Evolutionary conservation across 106 monocot genomes (phyloP), one percentile per base, ranked within the genome.

Genomic region (Posidonia australis): DNA sequence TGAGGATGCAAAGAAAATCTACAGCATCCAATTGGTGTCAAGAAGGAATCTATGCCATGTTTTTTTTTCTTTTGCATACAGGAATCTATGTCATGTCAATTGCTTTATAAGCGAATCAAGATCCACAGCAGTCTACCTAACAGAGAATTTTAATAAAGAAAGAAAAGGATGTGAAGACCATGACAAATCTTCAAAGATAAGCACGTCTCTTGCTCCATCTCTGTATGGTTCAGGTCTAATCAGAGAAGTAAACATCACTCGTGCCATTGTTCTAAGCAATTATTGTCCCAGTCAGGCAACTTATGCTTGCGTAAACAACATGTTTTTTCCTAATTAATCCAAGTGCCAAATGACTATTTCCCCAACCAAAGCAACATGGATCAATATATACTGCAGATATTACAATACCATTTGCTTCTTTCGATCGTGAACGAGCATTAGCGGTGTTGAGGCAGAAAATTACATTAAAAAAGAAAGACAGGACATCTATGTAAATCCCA

Each of bases 291-390:
- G 22, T 52, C 19, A 19, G 52, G 22, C 9, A 52, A n/a, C n/a
- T 54, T 19, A 22, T 54, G 53, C 19, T 54, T 54, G 53, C 53
- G 53, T 54, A 54, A 54, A 54, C 53, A 24, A 54, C 53, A 22
- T 36, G 5, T 54, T 24, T 13, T 24, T 54, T 54, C 53, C 19
- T 24, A 22, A 54, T 1, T 54, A 54, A 54, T 54, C 53, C 36
- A 36, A 36, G 36, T 36, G 5, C 36, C 36, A 36, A 36, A 2
- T 7, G 7, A 36, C 36, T n/a, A 36, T 7, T 36, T 36, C 36
- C 2, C 36, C 36, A 2, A 36, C 36, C 36, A 36, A 7, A 36
- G 36, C 36, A 36, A 2, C 36, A 36, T 4, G 36, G 36, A 54
- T 9, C 10, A 1, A 0, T 54, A 19, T 20, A 21, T 22, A 54